phyloP scores from a whole-genome alignment of 78 protist species.

The Trichosphaerium sp. region DNA sequence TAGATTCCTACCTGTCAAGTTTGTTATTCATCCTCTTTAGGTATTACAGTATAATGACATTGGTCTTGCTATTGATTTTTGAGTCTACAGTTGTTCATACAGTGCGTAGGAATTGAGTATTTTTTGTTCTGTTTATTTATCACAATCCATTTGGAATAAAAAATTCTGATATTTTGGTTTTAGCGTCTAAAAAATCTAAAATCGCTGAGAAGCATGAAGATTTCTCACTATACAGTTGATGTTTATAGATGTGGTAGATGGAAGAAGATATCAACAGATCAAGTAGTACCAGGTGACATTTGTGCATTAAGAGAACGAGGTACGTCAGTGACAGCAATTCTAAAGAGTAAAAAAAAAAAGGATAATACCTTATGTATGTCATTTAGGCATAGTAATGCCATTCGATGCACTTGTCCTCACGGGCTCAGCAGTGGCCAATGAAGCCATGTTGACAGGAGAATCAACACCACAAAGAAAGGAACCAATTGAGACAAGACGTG shows the following conservation, averaged over 20 bases:
- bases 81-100: constrained; percentile 84
- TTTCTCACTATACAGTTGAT: constrained; percentile 27
- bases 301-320: too few species aligned
- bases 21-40: too few species aligned
- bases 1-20: too few species aligned
- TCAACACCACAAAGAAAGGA: constrained; percentile 86
- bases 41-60: constrained; percentile 86
- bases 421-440: constrained; percentile 90
- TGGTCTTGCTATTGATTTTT: constrained; percentile 79
- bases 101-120: neutral
- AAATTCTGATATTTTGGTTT: neutral
- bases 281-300: constrained; percentile 49
- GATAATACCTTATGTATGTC: too few species aligned
- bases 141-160: neutral
- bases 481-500: constrained; percentile 12
- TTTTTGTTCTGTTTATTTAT: neutral
- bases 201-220: constrained; percentile 42
- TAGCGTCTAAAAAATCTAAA: constrained; percentile 34
- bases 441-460: constrained; percentile 97
- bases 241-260: constrained; percentile 40
- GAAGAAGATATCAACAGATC: constrained; percentile 31
- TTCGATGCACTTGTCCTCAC: constrained; percentile 79
- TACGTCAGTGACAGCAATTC: neutral
- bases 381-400: constrained; percentile 64
- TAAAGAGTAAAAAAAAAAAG: too few species aligned